Conservation (phyloP, 192 early-diverging fungal species). For the Podila horticola region DNA sequence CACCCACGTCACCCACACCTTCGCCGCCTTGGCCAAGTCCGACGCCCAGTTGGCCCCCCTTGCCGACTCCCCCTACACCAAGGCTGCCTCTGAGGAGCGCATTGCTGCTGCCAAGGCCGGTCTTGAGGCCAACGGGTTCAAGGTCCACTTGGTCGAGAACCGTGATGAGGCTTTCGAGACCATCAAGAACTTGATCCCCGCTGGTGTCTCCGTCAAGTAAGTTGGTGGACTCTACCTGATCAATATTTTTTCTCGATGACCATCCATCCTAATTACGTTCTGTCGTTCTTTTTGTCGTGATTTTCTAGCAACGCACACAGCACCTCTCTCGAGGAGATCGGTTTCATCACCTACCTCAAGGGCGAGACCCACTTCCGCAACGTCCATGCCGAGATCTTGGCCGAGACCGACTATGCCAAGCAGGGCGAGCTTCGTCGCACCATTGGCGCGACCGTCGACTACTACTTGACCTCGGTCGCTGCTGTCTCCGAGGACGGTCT, state of each 20-base stretch:
- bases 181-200: constrained; percentile 27
- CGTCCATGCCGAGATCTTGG: constrained; percentile 26
- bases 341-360: constrained; percentile 35
- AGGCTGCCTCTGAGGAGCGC: background rate
- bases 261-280: too few species aligned
- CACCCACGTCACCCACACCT: constrained; percentile 10
- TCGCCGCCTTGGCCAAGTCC: constrained; percentile 6
- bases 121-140: constrained; percentile 25
- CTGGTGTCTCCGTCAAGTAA: constrained; percentile 19
- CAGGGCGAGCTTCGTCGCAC: constrained; percentile 11
- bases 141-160: constrained; percentile 21
- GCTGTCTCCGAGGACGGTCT: constrained; percentile 32
- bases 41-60: constrained; percentile 9
- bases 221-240: too few species aligned
- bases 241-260: too few species aligned
- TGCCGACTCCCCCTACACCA: constrained; percentile 7
- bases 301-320: constrained; percentile 19
- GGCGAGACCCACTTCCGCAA: constrained; percentile 17
- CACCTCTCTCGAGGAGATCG: constrained; percentile 36
- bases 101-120: constrained; percentile 16
- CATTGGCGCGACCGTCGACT: constrained; percentile 30
- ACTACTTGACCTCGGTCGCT: constrained; percentile 17
- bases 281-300: too few species aligned
- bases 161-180: constrained; percentile 23
- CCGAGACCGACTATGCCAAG: constrained; percentile 20